Base-by-base conservation (phyloP, 257 asterid species). In the Pogostemon cablin region DNA sequence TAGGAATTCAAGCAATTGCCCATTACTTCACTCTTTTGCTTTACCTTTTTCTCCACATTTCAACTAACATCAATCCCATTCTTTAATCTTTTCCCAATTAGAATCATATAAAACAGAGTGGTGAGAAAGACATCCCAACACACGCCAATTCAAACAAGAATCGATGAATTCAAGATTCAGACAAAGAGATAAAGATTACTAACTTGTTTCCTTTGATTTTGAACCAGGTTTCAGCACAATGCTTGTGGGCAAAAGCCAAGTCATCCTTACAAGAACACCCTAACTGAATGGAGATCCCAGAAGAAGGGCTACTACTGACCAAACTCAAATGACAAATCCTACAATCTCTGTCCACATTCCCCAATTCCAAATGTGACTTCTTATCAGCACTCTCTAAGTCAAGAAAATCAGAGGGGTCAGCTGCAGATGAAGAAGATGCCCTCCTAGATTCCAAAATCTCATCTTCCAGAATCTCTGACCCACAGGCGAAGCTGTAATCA, bases 151-250 rank as follows among this genome's bases (percentile, higher is more conserved):
- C 32, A 25, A 9, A 4, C 39, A 25, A 25, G 9, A 9, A 57
- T 34, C 17, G 10, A 35, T 34, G 40, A 58, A 75, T 38, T 35
- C 71, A 69, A 53, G 54, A 32, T 58, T 52, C 38, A 65, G 38
- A 41, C 47, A 4, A 48, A 17, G 38, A 4, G 2, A n/a, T 4
- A 2, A 3, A 61, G 62, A 48, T 17, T 6, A 80, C 96, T 84
- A 66, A 91, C 98, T 85, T 89, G 79, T 91, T 92, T 72, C 98
- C 98, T 82, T 89, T 89, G 86, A 91, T 89, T 81, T 87, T 89
- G 88, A 91, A 91, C 98, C 96, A 92, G 47, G 95, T 83, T 68
- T 89, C 96, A 54, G 98, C 98, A 79, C 98, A 92, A 67, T 89
- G 90, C 75, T 75, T 87, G 72, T 92, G 98, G 61, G 93, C 91